Evolutionary conservation across 108 stramenopile species (phyloP).

Genomic region (Chaetoceros muelleri): DNA sequence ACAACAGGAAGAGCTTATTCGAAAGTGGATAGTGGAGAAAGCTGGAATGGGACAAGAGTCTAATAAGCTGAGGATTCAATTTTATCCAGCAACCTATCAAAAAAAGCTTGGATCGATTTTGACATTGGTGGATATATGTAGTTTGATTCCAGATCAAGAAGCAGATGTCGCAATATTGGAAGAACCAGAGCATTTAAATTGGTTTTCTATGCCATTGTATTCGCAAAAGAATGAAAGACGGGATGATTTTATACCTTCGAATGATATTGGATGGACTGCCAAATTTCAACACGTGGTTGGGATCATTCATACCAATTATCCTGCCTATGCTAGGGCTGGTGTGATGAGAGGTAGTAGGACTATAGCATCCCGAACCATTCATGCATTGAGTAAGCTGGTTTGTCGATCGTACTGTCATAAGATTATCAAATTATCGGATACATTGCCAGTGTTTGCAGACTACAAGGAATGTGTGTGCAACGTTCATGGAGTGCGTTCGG

Average conservation of each 20-base stretch:
- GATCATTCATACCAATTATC: conserved; percentile 83
- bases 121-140: conserved; percentile 73
- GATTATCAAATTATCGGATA: conserved; percentile 53
- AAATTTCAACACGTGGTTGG: conserved; percentile 79
- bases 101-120: conserved; percentile 54
- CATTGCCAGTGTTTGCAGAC: conserved; percentile 47
- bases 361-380: conserved; percentile 64
- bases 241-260: background rate
- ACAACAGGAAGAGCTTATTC: conserved; percentile 68
- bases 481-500: conserved; percentile 76
- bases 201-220: conserved; percentile 58
- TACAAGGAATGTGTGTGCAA: conserved; percentile 61
- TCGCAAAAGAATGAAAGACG: background rate
- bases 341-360: conserved; percentile 52
- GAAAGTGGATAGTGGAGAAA: conserved; percentile 52
- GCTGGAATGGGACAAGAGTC: conserved; percentile 58
- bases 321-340: conserved; percentile 34
- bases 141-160: conserved; percentile 23
- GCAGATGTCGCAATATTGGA: conserved; percentile 78
- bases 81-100: conserved; percentile 67
- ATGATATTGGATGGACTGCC: conserved; percentile 64
- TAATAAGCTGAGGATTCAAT: conserved; percentile 44
- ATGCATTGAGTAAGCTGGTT: conserved; percentile 41
- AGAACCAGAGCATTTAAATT: conserved; percentile 87
- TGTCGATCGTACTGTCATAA: conserved; percentile 73